phyloP scores from a whole-genome alignment of 2,329 filamentous ascomycete genomes.

The Aspergillus sp. region DNA sequence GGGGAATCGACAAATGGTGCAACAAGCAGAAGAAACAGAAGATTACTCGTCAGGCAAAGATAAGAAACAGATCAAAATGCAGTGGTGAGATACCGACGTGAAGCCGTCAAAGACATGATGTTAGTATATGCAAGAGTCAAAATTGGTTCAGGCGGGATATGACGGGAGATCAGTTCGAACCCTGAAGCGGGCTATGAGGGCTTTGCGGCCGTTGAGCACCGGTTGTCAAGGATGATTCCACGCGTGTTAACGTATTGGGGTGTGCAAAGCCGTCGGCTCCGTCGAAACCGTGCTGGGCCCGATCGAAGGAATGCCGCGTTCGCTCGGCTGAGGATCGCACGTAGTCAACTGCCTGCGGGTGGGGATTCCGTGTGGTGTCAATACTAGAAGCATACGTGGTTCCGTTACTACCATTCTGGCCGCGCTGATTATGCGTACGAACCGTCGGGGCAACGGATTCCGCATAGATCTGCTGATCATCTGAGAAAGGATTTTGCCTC shows the following conservation, averaged over 20 bases:
- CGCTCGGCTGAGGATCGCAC: conserved; percentile 77
- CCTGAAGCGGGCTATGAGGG: conserved; percentile 35
- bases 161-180: conserved; percentile 32
- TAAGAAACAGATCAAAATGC: conserved; percentile 24
- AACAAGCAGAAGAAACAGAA: conserved; percentile 14
- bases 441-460: conserved; percentile 79
- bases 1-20: conserved; percentile 35
- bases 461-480: conserved; percentile 89
- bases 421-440: conserved; percentile 75
- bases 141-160: conserved; percentile 30
- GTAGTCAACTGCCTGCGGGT: conserved; percentile 61
- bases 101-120: conserved; percentile 17
- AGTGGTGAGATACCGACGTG: conserved; percentile 20
- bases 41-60: conserved; percentile 31
- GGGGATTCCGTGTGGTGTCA: conserved; percentile 48
- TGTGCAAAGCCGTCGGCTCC: conserved; percentile 88
- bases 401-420: conserved; percentile 89
- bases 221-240: conserved; percentile 65
- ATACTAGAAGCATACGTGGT: conserved; percentile 74
- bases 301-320: conserved; percentile 82
- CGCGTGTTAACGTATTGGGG: conserved; percentile 76
- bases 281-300: conserved; percentile 79
- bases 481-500: conserved; percentile 67
- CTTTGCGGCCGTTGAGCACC: conserved; percentile 27
- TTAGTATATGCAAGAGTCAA: conserved; percentile 29